Percentiles rank a stretch among this genome's conserved stretches.
Evolutionary conservation across 2,329 filamentous ascomycete genomes (phyloP).

Genomic region (Knoxdaviesia capensis): DNA sequence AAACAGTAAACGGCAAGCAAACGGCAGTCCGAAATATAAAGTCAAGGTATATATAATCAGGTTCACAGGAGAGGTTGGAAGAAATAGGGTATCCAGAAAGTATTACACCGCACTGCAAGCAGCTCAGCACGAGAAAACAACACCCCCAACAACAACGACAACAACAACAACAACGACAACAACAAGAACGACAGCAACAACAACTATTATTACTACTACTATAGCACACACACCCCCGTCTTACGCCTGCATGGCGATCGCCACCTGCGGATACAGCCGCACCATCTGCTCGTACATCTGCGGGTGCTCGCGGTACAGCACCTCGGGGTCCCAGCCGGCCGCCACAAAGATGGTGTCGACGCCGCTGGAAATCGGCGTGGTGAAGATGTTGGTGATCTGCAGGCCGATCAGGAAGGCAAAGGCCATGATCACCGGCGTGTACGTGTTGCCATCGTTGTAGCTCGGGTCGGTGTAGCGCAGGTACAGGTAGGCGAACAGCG

Average conservation of each 20-base stretch:
- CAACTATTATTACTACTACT: background rate
- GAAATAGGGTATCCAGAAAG: no score
- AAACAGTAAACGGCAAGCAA: no score
- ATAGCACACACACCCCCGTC: background rate
- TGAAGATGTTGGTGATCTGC: constrained; percentile 78
- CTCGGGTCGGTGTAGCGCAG: constrained; percentile 59
- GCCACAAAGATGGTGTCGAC: constrained; percentile 85
- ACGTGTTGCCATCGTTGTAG: constrained; percentile 50
- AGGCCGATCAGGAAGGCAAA: constrained; percentile 80
- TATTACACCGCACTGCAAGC: background rate
- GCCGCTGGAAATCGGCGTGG: constrained; percentile 72
- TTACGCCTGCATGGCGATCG: constrained; percentile 53
- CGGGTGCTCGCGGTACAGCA: constrained; percentile 60
- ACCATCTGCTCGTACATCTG: constrained; percentile 69
- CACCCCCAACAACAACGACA: background rate
- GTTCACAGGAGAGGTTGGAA: no score
- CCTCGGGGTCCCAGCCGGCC: constrained; percentile 45
- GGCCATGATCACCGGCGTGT: constrained; percentile 60
- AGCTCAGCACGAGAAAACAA: background rate
- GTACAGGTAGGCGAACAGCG: constrained; percentile 72
- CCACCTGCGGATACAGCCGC: constrained; percentile 63
- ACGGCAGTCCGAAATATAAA: no score
- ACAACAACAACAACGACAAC: background rate
- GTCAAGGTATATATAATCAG: no score
- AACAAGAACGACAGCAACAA: background rate